Conservation (phyloP, 306 rosid species). For the Pyrus bretschneideri region DNA sequence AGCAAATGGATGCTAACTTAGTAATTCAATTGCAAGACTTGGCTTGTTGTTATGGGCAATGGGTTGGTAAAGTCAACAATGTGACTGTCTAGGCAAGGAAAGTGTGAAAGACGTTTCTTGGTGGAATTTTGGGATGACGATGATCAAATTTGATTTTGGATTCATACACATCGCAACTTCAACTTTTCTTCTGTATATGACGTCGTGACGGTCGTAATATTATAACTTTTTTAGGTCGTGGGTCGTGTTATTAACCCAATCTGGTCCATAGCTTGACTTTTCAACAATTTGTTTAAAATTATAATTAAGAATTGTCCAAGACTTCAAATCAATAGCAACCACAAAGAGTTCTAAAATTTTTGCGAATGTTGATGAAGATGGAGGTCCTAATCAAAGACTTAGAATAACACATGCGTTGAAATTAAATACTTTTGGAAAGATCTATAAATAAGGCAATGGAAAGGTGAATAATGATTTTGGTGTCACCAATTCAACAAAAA, state of each 20-base stretch:
- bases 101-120: neutral
- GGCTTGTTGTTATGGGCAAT: neutral
- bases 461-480: too few species aligned
- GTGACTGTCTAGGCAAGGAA: neutral
- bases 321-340: neutral
- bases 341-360: neutral
- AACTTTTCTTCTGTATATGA: neutral
- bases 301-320: neutral
- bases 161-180: neutral
- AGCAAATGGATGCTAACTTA: neutral
- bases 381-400: neutral
- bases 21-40: neutral
- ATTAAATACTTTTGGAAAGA: neutral
- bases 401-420: conserved; percentile 11
- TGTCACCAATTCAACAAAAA: too few species aligned
- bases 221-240: neutral
- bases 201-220: neutral
- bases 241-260: neutral
- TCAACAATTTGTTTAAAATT: neutral
- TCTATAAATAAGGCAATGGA: neutral
- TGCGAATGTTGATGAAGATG: neutral
- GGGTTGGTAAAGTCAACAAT: neutral
- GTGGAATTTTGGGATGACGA: neutral
- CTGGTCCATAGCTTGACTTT: neutral
- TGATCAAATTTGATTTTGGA: neutral